A percentile compares a stretch with the other conserved stretches of the same genome.
Evolutionary conservation across 2,329 filamentous ascomycete genomes (phyloP).

Genomic region (Endocalyx cinctus): DNA sequence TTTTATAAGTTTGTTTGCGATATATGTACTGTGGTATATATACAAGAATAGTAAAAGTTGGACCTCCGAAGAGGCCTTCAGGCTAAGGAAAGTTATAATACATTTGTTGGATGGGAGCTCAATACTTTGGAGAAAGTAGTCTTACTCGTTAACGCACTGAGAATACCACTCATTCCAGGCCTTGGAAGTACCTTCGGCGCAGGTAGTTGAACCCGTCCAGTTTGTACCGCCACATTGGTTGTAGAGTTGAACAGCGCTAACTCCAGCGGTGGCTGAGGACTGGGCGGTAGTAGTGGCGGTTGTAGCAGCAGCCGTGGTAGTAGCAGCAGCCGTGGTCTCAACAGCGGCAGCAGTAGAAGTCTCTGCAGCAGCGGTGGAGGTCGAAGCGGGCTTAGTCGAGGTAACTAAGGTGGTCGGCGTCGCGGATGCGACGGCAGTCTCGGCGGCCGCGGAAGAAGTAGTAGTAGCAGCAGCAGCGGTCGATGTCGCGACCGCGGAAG

Average conservation of each 20-base stretch:
- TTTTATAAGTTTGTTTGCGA: no score
- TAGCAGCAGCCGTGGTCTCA: not conserved
- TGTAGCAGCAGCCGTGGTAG: constrained; percentile 1
- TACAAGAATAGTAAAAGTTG: no score
- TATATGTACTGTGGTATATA: no score
- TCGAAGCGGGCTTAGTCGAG: not conserved
- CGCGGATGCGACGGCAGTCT: not conserved
- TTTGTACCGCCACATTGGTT: constrained; percentile 37
- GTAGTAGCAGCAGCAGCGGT: not conserved
- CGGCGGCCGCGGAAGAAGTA: not conserved
- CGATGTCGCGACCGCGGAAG: not conserved
- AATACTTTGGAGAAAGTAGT: no score
- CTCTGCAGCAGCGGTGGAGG: not conserved
- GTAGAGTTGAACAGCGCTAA: constrained; percentile 14
- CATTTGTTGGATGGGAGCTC: no score
- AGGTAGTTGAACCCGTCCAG: constrained; percentile 32
- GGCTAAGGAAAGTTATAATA: no score
- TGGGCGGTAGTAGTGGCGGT: not conserved
- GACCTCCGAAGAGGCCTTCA: no score
- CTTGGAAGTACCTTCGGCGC: constrained; percentile 31
- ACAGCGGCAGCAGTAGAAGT: not conserved
- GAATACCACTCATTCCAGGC: constrained; percentile 37
- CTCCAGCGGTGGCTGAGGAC: not conserved
- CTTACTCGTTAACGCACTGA: constrained; percentile 30
- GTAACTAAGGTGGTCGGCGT: constrained; percentile 1